These are phyloP conservation scores for Paramecium pentaurelia DNA, from an alignment of 73 alveolate genomes.

Conservation along the genomic window DNA sequence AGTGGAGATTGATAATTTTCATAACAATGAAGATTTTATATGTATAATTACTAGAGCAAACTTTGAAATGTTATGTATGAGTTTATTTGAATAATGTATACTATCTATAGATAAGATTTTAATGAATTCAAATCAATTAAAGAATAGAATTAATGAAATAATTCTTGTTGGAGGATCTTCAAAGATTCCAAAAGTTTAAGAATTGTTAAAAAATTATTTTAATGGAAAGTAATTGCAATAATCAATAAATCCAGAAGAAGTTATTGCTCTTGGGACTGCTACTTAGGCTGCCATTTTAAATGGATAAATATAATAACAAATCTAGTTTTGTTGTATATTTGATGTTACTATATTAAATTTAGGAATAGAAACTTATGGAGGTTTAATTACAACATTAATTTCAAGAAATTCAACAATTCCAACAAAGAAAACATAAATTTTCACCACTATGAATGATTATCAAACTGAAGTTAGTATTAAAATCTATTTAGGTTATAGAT, in stretches of 20 bases:
- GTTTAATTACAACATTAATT: constrained; percentile 96
- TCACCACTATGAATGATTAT: constrained; percentile 98
- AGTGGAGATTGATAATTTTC: constrained; percentile 89
- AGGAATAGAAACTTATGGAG: constrained; percentile 99
- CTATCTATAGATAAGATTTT: constrained; percentile 79
- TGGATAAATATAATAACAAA: constrained; percentile 66
- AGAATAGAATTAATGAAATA: constrained; percentile 71
- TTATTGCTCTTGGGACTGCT: constrained; percentile 81
- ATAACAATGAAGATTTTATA: constrained; percentile 84
- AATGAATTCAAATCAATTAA: constrained; percentile 68
- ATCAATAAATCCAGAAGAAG: constrained; percentile 80
- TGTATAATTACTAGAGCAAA: constrained; percentile 85
- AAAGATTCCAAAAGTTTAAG: constrained; percentile 90
- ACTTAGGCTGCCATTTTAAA: constrained; percentile 76
- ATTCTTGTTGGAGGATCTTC: constrained; percentile 89
- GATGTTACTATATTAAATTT: constrained; percentile 94
- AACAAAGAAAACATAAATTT: constrained; percentile 81
- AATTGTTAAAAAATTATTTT: constrained; percentile 91
- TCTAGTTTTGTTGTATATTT: constrained; percentile 74
- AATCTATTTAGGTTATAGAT: constrained; percentile 97
- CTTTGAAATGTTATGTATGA: constrained; percentile 87
- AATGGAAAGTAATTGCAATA: constrained; percentile 91
- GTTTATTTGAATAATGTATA: constrained; percentile 80
- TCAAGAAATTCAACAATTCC: constrained; percentile 97
- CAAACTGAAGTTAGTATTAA: constrained; percentile 95